Evolutionary conservation across 2,329 filamentous ascomycete species (phyloP).

Genomic region (Dothistroma septosporum): DNA sequence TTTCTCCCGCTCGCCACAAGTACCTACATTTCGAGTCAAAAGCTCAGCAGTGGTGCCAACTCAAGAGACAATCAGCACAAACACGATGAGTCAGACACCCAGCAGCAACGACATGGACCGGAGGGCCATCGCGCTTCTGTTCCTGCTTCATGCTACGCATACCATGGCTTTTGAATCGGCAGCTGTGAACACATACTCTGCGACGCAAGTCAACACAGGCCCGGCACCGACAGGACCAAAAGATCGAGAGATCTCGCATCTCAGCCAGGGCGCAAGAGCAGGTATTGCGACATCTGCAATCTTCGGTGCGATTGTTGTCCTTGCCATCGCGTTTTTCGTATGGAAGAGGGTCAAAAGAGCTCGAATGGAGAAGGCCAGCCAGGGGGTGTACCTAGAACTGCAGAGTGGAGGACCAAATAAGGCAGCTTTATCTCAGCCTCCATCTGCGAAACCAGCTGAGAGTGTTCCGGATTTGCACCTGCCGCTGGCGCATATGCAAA

Average conservation of each 20-base stretch:
- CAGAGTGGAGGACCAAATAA: not conserved
- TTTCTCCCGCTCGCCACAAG: not conserved
- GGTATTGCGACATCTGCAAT: not conserved
- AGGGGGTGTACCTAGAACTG: not conserved
- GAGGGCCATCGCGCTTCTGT: not conserved
- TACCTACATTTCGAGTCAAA: not conserved
- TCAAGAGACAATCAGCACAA: not conserved
- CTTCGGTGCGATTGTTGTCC: not conserved
- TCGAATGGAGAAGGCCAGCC: not conserved
- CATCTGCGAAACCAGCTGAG: too few relatives aligned
- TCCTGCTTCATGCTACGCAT: not conserved
- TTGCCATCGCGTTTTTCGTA: not conserved
- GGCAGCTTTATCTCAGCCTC: not conserved
- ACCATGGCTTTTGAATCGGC: not conserved
- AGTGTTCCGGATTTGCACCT: not conserved
- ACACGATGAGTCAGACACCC: not conserved
- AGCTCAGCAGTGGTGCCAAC: not conserved
- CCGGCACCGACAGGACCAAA: not conserved
- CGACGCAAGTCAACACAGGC: not conserved
- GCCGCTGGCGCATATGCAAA: not conserved
- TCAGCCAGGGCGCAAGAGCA: not conserved
- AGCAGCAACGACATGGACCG: not conserved
- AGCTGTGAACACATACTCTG: not conserved
- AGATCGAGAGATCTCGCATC: not conserved
- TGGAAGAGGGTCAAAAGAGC: not conserved